Evolutionary conservation across 805 yeast species (phyloP), one percentile per base, ranked within the genome.

Genomic region (Candida insectorum): DNA sequence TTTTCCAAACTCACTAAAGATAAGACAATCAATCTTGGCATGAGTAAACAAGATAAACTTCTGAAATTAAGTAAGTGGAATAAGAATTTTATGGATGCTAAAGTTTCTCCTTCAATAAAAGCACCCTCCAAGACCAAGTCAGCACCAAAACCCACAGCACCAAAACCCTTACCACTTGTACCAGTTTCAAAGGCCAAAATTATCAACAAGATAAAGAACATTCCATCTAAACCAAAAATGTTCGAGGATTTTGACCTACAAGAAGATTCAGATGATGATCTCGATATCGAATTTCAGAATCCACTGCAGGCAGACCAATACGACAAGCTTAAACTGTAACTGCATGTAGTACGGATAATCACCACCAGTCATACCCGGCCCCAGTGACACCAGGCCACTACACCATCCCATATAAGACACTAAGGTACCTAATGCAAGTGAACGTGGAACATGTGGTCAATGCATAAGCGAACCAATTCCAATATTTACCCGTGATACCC

Each of bases 11-110:
- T 38, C 16, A 39, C 41, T 6, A 34, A 39, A 19, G 33, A 13
- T 11, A 41, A 41, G 18, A 23, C 17, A 22, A 40, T 34, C 12
- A 35, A 34, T 15, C 31, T 41, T 16, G 41, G 39, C 4, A 43
- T 33, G 39, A 40, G 43, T 30, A 39, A 34, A 22, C 9, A 15
- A 9, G 43, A 38, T 21, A 35, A 34, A 14, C 9, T 36, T 4
- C 24, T 28, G 8, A 41, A 41, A 24, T n/a, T 10, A 7, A 16
- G 33, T 10, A 35, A 26, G 24, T 41, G 45, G 45, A 27, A 32
- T 5, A 18, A 33, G 7, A 41, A 26, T 24, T 18, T 36, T 24
- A 24, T 16, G 13, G 15, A 22, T 4, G n/a, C n/a, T n/a, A n/a
- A n/a, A n/a, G n/a, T n/a, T n/a, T n/a, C n/a, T n/a, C n/a, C 22